Percentiles rank a stretch among this genome's conserved stretches.
These are phyloP conservation scores for Beauveria brongniartii DNA, from an alignment of 2,329 filamentous ascomycete species.

Conservation along the genomic window DNA sequence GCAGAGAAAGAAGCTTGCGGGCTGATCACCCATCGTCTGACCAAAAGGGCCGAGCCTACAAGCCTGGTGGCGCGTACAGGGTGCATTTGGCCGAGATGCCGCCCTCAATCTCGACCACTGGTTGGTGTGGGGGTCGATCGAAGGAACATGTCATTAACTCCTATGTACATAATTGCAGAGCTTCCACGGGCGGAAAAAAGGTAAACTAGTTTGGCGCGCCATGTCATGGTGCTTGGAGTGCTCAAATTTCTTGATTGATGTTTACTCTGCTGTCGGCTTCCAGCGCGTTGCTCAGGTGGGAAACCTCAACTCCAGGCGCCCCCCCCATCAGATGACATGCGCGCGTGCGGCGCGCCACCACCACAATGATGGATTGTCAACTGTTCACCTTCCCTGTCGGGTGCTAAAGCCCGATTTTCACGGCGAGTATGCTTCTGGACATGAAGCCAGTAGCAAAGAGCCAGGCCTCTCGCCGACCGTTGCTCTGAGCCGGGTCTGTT, in stretches of 20 bases:
- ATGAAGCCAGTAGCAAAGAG: slow-evolving; percentile 50
- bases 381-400: slow-evolving; percentile 6
- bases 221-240: too few relatives aligned
- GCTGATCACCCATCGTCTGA: not conserved
- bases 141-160: not conserved
- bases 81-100: slow-evolving; percentile 3
- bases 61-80: not conserved
- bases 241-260: too few relatives aligned
- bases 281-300: too few relatives aligned
- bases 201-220: not conserved
- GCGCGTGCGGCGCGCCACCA: not conserved
- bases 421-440: slow-evolving; percentile 39
- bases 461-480: slow-evolving; percentile 41
- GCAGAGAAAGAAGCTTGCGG: not conserved
- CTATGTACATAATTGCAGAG: too few relatives aligned
- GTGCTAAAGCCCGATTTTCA: slow-evolving; percentile 44
- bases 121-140: not conserved
- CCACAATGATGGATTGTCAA: not conserved
- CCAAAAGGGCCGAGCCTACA: not conserved
- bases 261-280: too few relatives aligned
- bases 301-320: not conserved
- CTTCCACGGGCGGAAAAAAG: not conserved
- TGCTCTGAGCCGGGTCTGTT: slow-evolving; percentile 37
- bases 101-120: not conserved
- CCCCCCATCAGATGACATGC: slow-evolving; percentile 1